Percentiles rank a stretch among this genome's conserved stretches.
Conservation (phyloP, 177 flowering plant genomes). For the Vitis hybrid region DNA sequence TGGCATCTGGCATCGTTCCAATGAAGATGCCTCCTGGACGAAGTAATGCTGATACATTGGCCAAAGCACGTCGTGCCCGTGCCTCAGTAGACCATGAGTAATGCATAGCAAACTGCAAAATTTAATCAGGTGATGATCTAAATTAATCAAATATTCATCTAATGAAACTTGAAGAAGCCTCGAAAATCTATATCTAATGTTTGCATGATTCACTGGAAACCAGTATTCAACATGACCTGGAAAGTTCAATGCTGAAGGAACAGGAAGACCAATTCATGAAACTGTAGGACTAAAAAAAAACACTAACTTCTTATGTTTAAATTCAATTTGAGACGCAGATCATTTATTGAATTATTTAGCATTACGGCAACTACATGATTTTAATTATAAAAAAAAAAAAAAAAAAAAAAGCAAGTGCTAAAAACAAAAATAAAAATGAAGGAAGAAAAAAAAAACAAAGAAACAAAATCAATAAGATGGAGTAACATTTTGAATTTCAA, state of each 20-base stretch:
- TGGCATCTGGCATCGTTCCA: slow-evolving; percentile 99
- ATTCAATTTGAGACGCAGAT: no score
- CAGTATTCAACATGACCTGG: not conserved
- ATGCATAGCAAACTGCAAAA: slow-evolving; percentile 94
- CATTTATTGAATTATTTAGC: no score
- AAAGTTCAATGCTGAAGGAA: not conserved
- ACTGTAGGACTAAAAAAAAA: no score
- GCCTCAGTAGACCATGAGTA: slow-evolving; percentile 98
- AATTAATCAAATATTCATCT: not conserved
- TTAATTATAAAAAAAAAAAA: no score
- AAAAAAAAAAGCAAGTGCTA: no score
- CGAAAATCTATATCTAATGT: not conserved
- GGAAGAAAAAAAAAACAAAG: no score
- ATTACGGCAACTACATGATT: no score
- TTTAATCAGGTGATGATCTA: not conserved
- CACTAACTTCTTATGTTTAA: no score
- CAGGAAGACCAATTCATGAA: not conserved
- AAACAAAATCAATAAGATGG: no score
- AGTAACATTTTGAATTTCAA: no score
- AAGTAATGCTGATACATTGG: slow-evolving; percentile 91
- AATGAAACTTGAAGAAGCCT: not conserved
- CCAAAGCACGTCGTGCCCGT: slow-evolving; percentile 93
- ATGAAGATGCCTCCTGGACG: slow-evolving; percentile 96
- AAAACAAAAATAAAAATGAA: no score
- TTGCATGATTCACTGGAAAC: slow-evolving; percentile 2